Evolutionary conservation across 768 basidiomycete genomes (phyloP).

Genomic region (Mycena capillaripes): DNA sequence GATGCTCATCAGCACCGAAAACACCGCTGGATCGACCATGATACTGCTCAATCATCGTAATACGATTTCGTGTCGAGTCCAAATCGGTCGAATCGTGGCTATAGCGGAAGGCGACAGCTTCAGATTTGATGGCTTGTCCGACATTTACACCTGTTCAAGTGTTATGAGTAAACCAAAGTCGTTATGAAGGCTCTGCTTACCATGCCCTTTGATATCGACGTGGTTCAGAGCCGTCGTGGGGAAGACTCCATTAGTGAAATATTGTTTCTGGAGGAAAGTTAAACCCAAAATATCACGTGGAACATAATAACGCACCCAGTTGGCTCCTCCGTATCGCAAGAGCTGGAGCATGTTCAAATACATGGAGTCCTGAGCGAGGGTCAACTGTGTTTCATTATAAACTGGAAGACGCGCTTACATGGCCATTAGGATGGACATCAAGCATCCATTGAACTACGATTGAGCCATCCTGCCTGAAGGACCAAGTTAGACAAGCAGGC

Average conservation of each 20-base stretch:
- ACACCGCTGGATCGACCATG: conserved; percentile 32
- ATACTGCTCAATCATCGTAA: conserved; percentile 22
- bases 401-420: conserved; percentile 4
- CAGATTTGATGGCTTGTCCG: conserved; percentile 34
- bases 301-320: conserved; percentile 5
- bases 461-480: conserved; percentile 21
- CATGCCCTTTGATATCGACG: conserved; percentile 30
- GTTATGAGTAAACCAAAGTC: background rate
- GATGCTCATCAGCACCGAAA: conserved; percentile 30
- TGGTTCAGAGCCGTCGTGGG: conserved; percentile 26
- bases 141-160: conserved; percentile 20
- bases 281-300: background rate
- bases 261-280: conserved; percentile 1
- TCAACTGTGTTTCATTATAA: background rate
- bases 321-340: conserved; percentile 16
- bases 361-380: conserved; percentile 21
- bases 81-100: conserved; percentile 26
- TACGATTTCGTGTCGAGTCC: conserved; percentile 27
- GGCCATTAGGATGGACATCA: conserved; percentile 28
- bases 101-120: conserved; percentile 31
- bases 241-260: conserved; percentile 19
- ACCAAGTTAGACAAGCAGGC: background rate
- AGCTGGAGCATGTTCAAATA: conserved; percentile 28
- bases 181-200: background rate
- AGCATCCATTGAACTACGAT: conserved; percentile 33